Conservation (phyloP, 805 yeast species). For the Saccharomycopsis olivae region DNA sequence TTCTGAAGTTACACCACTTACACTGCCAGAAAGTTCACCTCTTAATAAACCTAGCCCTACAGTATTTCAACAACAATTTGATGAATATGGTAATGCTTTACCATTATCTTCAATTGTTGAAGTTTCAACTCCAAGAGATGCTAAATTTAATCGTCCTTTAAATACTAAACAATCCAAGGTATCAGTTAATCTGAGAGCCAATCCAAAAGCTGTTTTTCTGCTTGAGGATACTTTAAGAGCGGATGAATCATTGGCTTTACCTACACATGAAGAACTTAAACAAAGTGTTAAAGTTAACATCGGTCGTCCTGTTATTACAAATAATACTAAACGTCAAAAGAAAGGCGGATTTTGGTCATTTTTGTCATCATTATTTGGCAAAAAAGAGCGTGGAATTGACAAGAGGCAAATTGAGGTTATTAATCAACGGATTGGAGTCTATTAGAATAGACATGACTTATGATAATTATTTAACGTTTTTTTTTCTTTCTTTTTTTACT, state of each 20-base stretch:
- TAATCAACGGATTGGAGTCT: constrained; percentile 16
- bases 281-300: neutral
- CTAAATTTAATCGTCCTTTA: neutral
- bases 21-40: constrained; percentile 14
- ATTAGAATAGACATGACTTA: too few species aligned
- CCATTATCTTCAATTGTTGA: constrained; percentile 9
- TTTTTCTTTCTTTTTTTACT: too few species aligned
- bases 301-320: neutral
- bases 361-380: constrained; percentile 10
- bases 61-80: neutral
- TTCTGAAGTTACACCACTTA: constrained; percentile 4
- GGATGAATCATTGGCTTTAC: constrained; percentile 8
- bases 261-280: constrained; percentile 9
- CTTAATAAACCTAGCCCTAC: constrained; percentile 5
- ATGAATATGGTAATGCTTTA: neutral
- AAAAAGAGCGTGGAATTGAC: constrained; percentile 7
- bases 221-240: constrained; percentile 16
- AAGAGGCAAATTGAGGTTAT: constrained; percentile 13
- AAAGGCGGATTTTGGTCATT: constrained; percentile 9
- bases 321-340: neutral
- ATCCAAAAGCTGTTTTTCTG: constrained; percentile 16
- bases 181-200: too few species aligned
- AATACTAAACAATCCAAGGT: neutral
- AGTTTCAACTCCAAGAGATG: constrained; percentile 13
- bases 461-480: too few species aligned